phyloP scores from a whole-genome alignment of 2,329 filamentous ascomycete species.

The Beauveria varroae region DNA sequence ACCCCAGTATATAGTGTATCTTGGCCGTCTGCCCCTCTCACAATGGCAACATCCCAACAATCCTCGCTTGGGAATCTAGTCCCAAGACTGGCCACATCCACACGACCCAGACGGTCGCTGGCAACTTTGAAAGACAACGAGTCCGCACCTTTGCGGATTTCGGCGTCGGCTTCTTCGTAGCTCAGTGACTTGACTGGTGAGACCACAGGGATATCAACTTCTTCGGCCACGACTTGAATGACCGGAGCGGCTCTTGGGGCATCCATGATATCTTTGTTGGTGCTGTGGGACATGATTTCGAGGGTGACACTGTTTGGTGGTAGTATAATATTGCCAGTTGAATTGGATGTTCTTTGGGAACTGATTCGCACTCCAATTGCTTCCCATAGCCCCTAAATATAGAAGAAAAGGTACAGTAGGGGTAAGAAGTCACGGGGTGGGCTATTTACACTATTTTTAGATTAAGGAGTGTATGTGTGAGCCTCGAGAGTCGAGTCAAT shows the following conservation, averaged over 20 bases:
- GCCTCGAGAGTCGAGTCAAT: too few relatives aligned
- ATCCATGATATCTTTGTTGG: background rate
- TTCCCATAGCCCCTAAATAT: too few relatives aligned
- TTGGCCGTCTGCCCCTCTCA: background rate
- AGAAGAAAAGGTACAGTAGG: too few relatives aligned
- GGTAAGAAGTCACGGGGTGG: too few relatives aligned
- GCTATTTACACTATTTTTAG: too few relatives aligned
- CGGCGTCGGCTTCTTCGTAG: conserved; percentile 1
- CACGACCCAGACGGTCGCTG: background rate
- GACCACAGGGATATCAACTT: background rate
- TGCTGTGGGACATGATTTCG: background rate
- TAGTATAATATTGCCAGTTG: background rate
- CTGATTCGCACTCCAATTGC: too few relatives aligned
- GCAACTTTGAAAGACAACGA: background rate
- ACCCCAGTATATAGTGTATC: background rate
- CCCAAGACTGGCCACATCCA: conserved; percentile 3
- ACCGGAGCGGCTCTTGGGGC: background rate
- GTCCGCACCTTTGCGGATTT: background rate
- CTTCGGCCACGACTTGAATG: background rate
- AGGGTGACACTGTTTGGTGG: background rate
- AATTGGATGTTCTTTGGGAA: too few relatives aligned
- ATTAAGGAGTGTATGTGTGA: too few relatives aligned
- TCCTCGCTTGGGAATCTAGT: background rate
- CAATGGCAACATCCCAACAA: background rate
- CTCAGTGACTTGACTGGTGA: background rate